Evolutionary conservation across 345 rosid genomes (phyloP).

Genomic region (Gossypium herbaceum): DNA sequence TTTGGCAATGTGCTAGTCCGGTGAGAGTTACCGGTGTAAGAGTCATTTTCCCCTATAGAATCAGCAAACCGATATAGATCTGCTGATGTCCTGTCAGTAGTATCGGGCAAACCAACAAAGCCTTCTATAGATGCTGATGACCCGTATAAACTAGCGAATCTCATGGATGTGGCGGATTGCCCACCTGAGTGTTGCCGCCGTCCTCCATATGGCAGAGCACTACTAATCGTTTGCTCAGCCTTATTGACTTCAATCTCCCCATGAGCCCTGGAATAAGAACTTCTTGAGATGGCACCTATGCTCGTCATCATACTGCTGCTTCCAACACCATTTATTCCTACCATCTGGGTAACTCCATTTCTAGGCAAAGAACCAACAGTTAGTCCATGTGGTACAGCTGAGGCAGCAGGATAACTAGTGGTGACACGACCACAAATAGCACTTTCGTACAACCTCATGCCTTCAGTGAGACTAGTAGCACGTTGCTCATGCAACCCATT

Average conservation of each 20-base stretch:
- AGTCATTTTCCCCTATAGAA: conserved; percentile 20
- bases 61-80: conserved; percentile 45
- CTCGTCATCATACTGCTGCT: conserved; percentile 17
- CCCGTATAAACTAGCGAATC: conserved; percentile 25
- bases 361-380: conserved; percentile 35
- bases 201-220: conserved; percentile 24
- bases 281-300: conserved; percentile 19
- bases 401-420: conserved; percentile 30
- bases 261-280: conserved; percentile 36
- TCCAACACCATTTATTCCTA: conserved; percentile 18
- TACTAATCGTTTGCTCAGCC: conserved; percentile 24
- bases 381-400: conserved; percentile 36
- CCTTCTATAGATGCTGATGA: conserved; percentile 40
- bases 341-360: conserved; percentile 19
- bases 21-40: conserved; percentile 10
- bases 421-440: conserved; percentile 41
- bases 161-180: conserved; percentile 27
- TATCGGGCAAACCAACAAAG: conserved; percentile 37
- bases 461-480: conserved; percentile 25
- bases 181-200: conserved; percentile 31
- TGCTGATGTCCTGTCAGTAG: conserved; percentile 23
- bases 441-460: conserved; percentile 25
- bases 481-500: conserved; percentile 39
- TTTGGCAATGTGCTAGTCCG: conserved; percentile 4
- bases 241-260: conserved; percentile 22